Percentiles rank a stretch among this genome's conserved stretches.
Conservation (phyloP, 2,329 filamentous ascomycete genomes). For the Sarocladium strictum region DNA sequence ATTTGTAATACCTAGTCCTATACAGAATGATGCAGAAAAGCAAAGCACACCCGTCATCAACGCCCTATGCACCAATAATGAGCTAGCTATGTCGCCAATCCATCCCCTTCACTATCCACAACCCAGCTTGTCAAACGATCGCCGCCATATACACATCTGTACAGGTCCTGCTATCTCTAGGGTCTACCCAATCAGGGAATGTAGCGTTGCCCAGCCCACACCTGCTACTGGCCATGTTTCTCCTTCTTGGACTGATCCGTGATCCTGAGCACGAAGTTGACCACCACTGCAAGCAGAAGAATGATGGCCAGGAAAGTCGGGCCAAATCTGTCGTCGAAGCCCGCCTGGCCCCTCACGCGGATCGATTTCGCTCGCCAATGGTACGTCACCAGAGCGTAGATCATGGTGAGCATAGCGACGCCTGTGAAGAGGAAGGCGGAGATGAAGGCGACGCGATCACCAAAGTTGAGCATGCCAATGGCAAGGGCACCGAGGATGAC, state of each 20-base stretch:
- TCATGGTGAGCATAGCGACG: slow-evolving; percentile 90
- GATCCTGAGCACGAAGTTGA: slow-evolving; percentile 88
- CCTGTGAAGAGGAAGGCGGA: slow-evolving; percentile 89
- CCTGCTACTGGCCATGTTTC: slow-evolving; percentile 17
- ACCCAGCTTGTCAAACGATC: not conserved
- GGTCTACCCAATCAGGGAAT: not conserved
- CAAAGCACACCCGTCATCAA: not conserved
- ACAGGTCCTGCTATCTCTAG: not conserved
- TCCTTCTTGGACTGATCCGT: slow-evolving; percentile 35
- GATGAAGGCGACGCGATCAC: slow-evolving; percentile 89
- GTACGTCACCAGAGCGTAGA: slow-evolving; percentile 91
- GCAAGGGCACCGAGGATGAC: slow-evolving; percentile 95
- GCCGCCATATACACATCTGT: not conserved
- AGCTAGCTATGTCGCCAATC: not conserved
- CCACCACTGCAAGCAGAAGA: slow-evolving; percentile 80
- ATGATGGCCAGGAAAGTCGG: slow-evolving; percentile 86
- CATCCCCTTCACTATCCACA: not conserved
- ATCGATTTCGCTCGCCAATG: slow-evolving; percentile 97
- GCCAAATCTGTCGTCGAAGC: slow-evolving; percentile 93
- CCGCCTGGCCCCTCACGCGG: slow-evolving; percentile 81
- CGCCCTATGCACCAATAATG: not conserved
- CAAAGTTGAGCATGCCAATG: slow-evolving; percentile 96
- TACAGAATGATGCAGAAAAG: not conserved
- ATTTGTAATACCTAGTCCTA: not conserved
- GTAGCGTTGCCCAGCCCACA: not conserved